Conservation (phyloP, 1,139 yeast species). For the Suhomyces anneliseae region DNA sequence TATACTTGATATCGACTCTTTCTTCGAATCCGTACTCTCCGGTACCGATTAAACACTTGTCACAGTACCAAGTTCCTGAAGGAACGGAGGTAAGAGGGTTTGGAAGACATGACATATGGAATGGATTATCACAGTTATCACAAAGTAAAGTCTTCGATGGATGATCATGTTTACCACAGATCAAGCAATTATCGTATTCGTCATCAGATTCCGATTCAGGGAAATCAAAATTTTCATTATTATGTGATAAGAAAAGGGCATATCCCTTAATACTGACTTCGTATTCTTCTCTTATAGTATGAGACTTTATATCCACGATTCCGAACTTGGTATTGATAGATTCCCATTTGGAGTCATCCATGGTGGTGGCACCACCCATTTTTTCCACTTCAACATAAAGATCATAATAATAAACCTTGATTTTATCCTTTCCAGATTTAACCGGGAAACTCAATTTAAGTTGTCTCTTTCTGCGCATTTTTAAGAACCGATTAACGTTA, state of each 20-base stretch:
- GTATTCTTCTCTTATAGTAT: slow-evolving; percentile 34
- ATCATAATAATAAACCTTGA: slow-evolving; percentile 51
- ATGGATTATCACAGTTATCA: slow-evolving; percentile 71
- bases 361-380: slow-evolving; percentile 23
- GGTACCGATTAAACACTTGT: slow-evolving; percentile 77
- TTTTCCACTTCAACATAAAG: slow-evolving; percentile 48
- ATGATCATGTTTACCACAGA: slow-evolving; percentile 52
- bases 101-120: slow-evolving; percentile 62
- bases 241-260: slow-evolving; percentile 41
- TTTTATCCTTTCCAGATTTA: slow-evolving; percentile 5
- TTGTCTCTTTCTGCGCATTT: slow-evolving; percentile 41
- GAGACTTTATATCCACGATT: slow-evolving; percentile 16
- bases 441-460: slow-evolving; percentile 26
- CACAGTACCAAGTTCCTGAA: slow-evolving; percentile 73
- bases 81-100: slow-evolving; percentile 55
- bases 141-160: slow-evolving; percentile 60
- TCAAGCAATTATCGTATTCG: slow-evolving; percentile 40
- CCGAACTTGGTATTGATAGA: slow-evolving; percentile 30
- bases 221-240: slow-evolving; percentile 18
- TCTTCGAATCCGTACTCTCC: slow-evolving; percentile 91
- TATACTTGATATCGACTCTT: slow-evolving; percentile 54
- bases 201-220: slow-evolving; percentile 24
- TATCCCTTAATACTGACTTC: slow-evolving; percentile 38
- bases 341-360: slow-evolving; percentile 34
- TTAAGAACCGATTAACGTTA: slow-evolving; percentile 57